Base-by-base conservation (phyloP, 495 filamentous ascomycete species). In the Neurospora sp. region DNA sequence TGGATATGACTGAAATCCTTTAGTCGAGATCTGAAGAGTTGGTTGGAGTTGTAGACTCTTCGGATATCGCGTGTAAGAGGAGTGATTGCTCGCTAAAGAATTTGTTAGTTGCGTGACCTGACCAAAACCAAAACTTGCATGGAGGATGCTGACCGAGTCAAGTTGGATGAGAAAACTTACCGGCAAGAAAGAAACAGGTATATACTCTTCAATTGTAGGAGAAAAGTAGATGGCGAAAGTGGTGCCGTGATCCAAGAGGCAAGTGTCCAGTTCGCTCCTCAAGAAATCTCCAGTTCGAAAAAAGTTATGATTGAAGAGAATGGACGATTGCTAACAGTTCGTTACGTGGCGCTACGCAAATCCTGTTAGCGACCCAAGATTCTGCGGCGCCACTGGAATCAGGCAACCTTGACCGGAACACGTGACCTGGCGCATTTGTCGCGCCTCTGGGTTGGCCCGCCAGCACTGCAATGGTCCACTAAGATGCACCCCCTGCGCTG, bases 391-490 rank as follows among this genome's bases (percentile, higher is more conserved):
- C 35, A 71, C 35, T 44, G 37, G 46, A n/a, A 22, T 35, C 42
- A 38, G n/a, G 46, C 20, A 27, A 59, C 27, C 40, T 22, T 12
- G 12, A 22, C 39, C 1, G 1, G 8, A 69, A 72, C 79, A 80
- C 77, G 68, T 80, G 78, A 77, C 42, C 71, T 74, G 75, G 78
- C 75, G 77, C 74, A 53, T 68, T 35, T 22, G 38, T 77, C 78
- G 79, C 71, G 77, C 68, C 61, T 71, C 2, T 18, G 27, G 66
- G 79, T 80, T 80, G 79, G 78, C 78, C 78, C 73, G 78, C 75
- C 78, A 80, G 76, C 79, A 66, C 61, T 39, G 35, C 3, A 12
- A 6, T 12, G 46, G 46, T 53, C 46, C 46, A 53, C 46, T 53
- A 48, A 48, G 11, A 12, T 48, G 44, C n/a, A 48, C n/a, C 44